Evolutionary conservation across 2,329 filamentous ascomycete genomes (phyloP).

Genomic region (Hymenoscyphus repandus): DNA sequence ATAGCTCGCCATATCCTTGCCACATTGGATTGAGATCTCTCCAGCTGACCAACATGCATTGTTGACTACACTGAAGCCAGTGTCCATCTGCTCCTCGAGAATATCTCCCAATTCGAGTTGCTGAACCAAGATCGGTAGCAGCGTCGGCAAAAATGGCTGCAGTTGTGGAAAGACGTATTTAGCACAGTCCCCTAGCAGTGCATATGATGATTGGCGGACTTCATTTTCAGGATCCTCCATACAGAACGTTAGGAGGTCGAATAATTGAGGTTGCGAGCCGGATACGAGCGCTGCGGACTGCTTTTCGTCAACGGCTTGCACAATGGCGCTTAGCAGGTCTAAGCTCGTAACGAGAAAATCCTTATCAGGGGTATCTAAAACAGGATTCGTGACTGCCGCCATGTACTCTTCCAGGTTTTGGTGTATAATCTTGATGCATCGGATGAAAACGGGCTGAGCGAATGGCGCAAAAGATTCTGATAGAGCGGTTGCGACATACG

Average conservation of each 20-base stretch:
- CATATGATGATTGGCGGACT: slow-evolving; percentile 93
- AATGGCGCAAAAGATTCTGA: slow-evolving; percentile 79
- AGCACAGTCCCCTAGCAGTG: slow-evolving; percentile 87
- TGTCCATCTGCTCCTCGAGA: slow-evolving; percentile 74
- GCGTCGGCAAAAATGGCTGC: slow-evolving; percentile 63
- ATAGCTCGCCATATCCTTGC: slow-evolving; percentile 70
- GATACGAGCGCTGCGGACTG: slow-evolving; percentile 74
- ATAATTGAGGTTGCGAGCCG: slow-evolving; percentile 75
- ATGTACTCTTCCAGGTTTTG: slow-evolving; percentile 80
- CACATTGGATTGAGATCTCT: slow-evolving; percentile 80
- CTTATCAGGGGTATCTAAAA: slow-evolving; percentile 78
- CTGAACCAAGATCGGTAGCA: slow-evolving; percentile 77
- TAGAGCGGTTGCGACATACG: slow-evolving; percentile 86
- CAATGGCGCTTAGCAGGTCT: slow-evolving; percentile 86
- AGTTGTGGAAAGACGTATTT: slow-evolving; percentile 86
- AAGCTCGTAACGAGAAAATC: slow-evolving; percentile 95
- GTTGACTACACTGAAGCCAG: slow-evolving; percentile 87
- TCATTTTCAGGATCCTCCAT: slow-evolving; percentile 90
- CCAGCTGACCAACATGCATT: slow-evolving; percentile 97
- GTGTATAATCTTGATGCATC: slow-evolving; percentile 89
- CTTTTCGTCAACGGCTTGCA: slow-evolving; percentile 74
- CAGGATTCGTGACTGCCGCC: slow-evolving; percentile 60
- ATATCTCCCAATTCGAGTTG: slow-evolving; percentile 80
- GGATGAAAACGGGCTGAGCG: slow-evolving; percentile 76
- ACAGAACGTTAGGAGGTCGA: slow-evolving; percentile 84